Conservation (phyloP, 1,139 yeast genomes). For the Suhomyces guaymorum region DNA sequence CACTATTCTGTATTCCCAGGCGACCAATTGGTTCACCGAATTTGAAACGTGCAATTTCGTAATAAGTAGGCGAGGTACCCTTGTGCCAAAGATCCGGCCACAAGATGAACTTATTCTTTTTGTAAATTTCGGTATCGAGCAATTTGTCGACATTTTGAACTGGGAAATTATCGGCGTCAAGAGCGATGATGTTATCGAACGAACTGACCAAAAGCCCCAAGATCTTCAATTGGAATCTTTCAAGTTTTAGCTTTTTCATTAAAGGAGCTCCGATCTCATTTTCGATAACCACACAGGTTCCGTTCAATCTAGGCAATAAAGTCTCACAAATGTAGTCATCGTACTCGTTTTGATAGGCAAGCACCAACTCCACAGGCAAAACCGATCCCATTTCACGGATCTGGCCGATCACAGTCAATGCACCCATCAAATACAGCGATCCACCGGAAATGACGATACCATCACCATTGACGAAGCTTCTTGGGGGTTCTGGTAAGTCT, state of each 20-base stretch:
- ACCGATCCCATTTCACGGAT: conserved; percentile 21
- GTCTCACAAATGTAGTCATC: conserved; percentile 21
- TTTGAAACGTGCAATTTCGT: conserved; percentile 22
- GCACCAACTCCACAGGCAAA: conserved; percentile 21
- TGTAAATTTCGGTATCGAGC: conserved; percentile 17
- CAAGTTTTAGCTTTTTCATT: conserved; percentile 16
- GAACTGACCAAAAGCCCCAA: conserved; percentile 23
- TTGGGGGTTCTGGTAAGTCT: conserved; percentile 18
- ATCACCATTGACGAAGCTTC: conserved; percentile 14
- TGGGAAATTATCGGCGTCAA: conserved; percentile 28
- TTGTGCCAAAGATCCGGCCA: conserved; percentile 31
- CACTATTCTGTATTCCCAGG: conserved; percentile 20
- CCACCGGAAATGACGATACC: conserved; percentile 23
- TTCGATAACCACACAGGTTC: conserved; percentile 35
- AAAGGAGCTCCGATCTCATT: conserved; percentile 34
- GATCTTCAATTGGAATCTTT: conserved; percentile 23
- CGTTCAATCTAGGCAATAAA: conserved; percentile 20
- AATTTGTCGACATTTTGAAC: conserved; percentile 22
- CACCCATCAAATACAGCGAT: conserved; percentile 21
- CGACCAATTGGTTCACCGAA: conserved; percentile 21
- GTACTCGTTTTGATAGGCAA: conserved; percentile 20
- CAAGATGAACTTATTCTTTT: conserved; percentile 18
- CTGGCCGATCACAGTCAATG: conserved; percentile 21
- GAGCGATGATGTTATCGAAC: conserved; percentile 23
- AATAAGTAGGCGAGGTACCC: conserved; percentile 19